Evolutionary conservation across 2,329 filamentous ascomycete species (phyloP), one percentile per base, ranked within the genome.

Genomic region (Catunica adiposa): DNA sequence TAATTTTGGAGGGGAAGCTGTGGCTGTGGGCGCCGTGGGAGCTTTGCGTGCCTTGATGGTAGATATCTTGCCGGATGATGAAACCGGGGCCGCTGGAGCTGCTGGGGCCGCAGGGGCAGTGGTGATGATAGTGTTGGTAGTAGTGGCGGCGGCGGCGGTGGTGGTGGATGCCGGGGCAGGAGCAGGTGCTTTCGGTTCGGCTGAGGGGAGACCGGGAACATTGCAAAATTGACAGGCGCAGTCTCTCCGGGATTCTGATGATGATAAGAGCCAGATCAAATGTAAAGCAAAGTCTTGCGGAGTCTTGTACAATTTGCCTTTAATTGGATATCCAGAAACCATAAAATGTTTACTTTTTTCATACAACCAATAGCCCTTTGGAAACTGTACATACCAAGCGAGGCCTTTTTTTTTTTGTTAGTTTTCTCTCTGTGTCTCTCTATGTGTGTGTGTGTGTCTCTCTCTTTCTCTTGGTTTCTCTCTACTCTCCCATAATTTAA

Each of bases 231-330:
- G 68, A 59, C 75, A 78, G 53, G 71, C 74, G 62, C 75, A 78
- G 59, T 76, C 71, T 47, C 62, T 67, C 50, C 73, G 71, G 61
- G 74, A 71, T 58, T 64, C 66, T 14, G 74, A 76, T 15, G 65
- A 62, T 29, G 73, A 74, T 6, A 73, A 64, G 1, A 78, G 69
- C 74, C 74, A 78, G 51, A 78, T 66, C 23, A 75, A 60, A 59
- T 78, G 75, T 7, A 74, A 65, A 3, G 70, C 72, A 58, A 78
- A 76, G 59, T 78, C 75, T 56, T 75, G 73, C 0, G 75, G 74
- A 46, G 71, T 74, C 62, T 73, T 75, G 62, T 72, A 77, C 3
- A 73, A 65, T 62, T 73, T 75, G 34, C 67, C 62, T 59, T 74
- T 73, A 59, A 70, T 65, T 3, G 73, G 73, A 57, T 74, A 73